Base-by-base conservation (phyloP, 73 alveolate species). In the Uronychia setigera region DNA sequence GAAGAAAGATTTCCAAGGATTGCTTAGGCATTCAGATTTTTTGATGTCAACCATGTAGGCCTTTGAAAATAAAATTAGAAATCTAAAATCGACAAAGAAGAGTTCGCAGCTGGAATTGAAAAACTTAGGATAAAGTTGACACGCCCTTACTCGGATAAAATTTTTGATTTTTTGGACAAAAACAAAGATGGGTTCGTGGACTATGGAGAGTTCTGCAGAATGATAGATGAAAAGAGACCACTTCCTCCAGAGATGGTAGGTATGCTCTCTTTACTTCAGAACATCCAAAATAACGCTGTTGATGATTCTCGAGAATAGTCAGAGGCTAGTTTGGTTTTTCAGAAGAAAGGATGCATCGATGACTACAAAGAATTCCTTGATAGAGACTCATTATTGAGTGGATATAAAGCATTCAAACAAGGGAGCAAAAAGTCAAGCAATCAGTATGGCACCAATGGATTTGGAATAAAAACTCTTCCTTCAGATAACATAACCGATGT, bases 1-100 rank as follows among this genome's bases (percentile, higher is more conserved):
- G 57, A 85, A 60, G 94, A 88, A 58, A 81, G 76, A 35, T 81
- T 77, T 29, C 67, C 82, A 11, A 82, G 84, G 76, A 76, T 88
- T 29, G 94, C 94, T 30, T 33, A 81, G 31, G 94, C 90, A 31
- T 88, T 80, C 67, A 74, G 94, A 59, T 88, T 60, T 60, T 88
- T 88, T 81, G 94, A 88, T 32, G 75, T 88, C 33, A 31, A 74
- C 32, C 85, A 88, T 57, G 85, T 78, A 83, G 26, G 27, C 11
- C 31, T 75, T 32, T 14, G 1, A 1, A 1, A 25, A 9, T n/a
- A 5, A 28, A 26, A 0, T 25, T 74, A 83, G 90, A 58, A 82
- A 82, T 75, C 90, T 5, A 76, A 81, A 76, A 82, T 88, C 19
- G 60, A 87, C 0, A 88, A 81, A 60, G 85, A 57, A 26, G 94